Conservation (phyloP, 345 rosid species). For the Arabis hirsuta region DNA sequence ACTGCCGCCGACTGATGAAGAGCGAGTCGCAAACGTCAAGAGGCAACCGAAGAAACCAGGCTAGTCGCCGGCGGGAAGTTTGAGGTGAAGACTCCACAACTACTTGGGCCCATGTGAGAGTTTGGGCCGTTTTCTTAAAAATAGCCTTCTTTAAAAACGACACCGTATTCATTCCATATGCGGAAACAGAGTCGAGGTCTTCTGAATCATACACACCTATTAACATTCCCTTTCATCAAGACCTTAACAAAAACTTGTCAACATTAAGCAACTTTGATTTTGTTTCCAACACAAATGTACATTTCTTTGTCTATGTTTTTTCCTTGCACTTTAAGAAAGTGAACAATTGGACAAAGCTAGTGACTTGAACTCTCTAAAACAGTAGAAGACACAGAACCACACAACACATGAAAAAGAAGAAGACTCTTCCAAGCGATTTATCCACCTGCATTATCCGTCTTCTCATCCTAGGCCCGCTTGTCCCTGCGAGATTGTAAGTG, state of each 20-base stretch:
- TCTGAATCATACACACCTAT: background rate
- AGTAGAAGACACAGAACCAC: slow-evolving; percentile 65
- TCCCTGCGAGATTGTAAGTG: slow-evolving; percentile 54
- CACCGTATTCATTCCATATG: no score
- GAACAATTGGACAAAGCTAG: slow-evolving; percentile 8
- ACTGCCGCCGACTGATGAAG: no score
- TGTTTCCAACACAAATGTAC: slow-evolving; percentile 33
- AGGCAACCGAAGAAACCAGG: no score
- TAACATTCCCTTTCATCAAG: background rate
- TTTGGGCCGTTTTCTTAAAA: no score
- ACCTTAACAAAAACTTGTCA: no score
- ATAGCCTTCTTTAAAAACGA: no score
- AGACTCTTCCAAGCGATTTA: slow-evolving; percentile 70
- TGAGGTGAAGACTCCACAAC: no score
- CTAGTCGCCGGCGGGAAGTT: no score
- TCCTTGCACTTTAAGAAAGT: slow-evolving; percentile 24
- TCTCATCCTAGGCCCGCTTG: slow-evolving; percentile 62
- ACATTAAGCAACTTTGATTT: slow-evolving; percentile 22
- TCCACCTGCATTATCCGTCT: slow-evolving; percentile 78
- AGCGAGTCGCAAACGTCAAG: no score
- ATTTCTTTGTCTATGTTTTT: slow-evolving; percentile 19
- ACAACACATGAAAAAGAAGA: slow-evolving; percentile 79
- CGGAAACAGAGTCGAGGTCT: no score
- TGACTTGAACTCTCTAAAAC: slow-evolving; percentile 49
- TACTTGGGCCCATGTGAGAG: no score